These are phyloP conservation scores for Heteromeles arbutifolia DNA, from an alignment of 306 rosid species.

Conservation along the genomic window DNA sequence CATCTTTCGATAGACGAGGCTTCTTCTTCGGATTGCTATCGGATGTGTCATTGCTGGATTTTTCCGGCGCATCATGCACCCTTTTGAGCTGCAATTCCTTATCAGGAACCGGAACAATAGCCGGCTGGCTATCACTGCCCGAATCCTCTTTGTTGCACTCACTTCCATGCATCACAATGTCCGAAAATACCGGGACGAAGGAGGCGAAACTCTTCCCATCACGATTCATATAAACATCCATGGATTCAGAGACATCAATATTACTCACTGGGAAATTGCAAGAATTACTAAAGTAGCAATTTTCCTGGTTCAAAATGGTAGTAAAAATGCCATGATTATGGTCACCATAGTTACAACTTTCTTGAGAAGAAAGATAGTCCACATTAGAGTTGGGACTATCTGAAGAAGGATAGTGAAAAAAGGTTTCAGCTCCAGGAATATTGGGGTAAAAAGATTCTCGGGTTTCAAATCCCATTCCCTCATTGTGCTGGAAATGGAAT, in stretches of 20 bases:
- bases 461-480: constrained; percentile 30
- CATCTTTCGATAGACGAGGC: constrained; percentile 34
- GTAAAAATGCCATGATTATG: constrained; percentile 8
- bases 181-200: constrained; percentile 27
- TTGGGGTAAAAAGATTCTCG: constrained; percentile 24
- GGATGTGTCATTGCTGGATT: constrained; percentile 8
- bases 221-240: constrained; percentile 20
- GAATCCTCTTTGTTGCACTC: constrained; percentile 23
- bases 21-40: constrained; percentile 44
- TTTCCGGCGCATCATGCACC: constrained; percentile 34
- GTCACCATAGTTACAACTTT: constrained; percentile 18
- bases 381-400: constrained; percentile 36
- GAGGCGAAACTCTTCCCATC: constrained; percentile 22
- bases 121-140: constrained; percentile 14
- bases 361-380: constrained; percentile 45
- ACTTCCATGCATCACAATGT: constrained; percentile 39
- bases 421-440: constrained; percentile 12
- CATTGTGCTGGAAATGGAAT: constrained; percentile 23
- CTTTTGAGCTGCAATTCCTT: constrained; percentile 41
- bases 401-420: constrained; percentile 34
- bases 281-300: constrained; percentile 15
- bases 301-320: constrained; percentile 27
- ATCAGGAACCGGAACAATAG: constrained; percentile 17
- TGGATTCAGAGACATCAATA: constrained; percentile 14
- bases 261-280: constrained; percentile 5